A percentile compares a stretch with the other conserved stretches of the same genome.
phyloP scores from a whole-genome alignment of 1,284 basidiomycete genomes.

The Pyrrhoderma noxium region DNA sequence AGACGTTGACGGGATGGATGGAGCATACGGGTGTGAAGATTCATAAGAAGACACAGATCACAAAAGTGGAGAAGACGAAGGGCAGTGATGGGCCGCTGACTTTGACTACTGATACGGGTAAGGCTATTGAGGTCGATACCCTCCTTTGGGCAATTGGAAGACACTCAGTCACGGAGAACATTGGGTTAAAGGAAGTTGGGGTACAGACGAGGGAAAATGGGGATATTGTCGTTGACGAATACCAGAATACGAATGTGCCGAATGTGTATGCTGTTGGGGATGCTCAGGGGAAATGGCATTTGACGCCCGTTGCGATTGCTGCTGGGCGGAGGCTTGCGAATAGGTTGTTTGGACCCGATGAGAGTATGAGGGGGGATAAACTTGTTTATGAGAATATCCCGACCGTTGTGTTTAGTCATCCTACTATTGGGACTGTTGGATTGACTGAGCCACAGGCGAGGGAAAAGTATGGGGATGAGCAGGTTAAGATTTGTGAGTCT shows the following conservation, averaged over 20 bases:
- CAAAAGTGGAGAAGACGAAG: constrained; percentile 69
- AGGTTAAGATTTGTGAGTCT: constrained; percentile 85
- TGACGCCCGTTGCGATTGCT: constrained; percentile 98
- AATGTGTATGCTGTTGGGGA: constrained; percentile 86
- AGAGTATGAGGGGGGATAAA: constrained; percentile 81
- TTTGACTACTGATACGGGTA: constrained; percentile 63
- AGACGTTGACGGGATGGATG: constrained; percentile 92
- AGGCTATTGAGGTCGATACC: constrained; percentile 78
- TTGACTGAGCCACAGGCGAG: constrained; percentile 87
- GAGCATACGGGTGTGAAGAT: constrained; percentile 85
- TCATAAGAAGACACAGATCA: constrained; percentile 74
- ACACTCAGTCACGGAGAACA: constrained; percentile 67
- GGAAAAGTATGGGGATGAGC: constrained; percentile 77
- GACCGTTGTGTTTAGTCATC: constrained; percentile 92
- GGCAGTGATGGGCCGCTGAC: constrained; percentile 52
- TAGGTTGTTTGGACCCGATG: constrained; percentile 79
- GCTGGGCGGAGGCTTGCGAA: constrained; percentile 88
- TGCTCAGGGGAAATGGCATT: constrained; percentile 82
- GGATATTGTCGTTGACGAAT: constrained; percentile 86
- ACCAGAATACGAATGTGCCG: constrained; percentile 74
- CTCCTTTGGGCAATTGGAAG: constrained; percentile 96
- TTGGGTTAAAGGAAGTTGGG: constrained; percentile 76
- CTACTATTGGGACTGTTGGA: constrained; percentile 87
- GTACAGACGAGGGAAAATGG: constrained; percentile 75
- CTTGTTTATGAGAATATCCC: constrained; percentile 89